Percentiles rank a stretch among this genome's conserved stretches.
These are phyloP conservation scores for Daphne laureola DNA, from an alignment of 441 rosid species.

Conservation along the genomic window DNA sequence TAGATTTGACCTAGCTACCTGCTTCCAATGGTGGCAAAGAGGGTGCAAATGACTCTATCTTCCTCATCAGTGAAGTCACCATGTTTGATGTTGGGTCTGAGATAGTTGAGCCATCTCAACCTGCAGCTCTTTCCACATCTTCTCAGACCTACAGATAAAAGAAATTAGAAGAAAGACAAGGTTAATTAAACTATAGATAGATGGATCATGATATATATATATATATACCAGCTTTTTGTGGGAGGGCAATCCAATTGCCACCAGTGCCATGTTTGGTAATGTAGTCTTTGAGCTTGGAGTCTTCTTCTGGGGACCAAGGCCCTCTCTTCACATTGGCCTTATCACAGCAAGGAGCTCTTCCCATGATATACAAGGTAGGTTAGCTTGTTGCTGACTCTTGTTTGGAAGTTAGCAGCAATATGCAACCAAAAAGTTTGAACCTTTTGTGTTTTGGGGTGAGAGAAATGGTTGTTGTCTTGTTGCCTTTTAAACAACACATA, in stretches of 20 bases:
- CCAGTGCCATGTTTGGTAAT: conserved; percentile 52
- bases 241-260: conserved; percentile 64
- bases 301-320: conserved; percentile 73
- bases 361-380: too few relatives aligned
- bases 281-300: conserved; percentile 52
- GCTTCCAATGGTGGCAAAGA: conserved; percentile 65
- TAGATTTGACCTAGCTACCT: conserved; percentile 26
- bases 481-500: conserved; percentile 21
- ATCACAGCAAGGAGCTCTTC: conserved; percentile 70
- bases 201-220: neutral
- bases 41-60: conserved; percentile 47
- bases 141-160: conserved; percentile 45
- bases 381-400: conserved; percentile 11
- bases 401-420: conserved; percentile 4
- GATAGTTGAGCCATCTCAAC: conserved; percentile 69
- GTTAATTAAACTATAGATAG: conserved; percentile 5
- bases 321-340: conserved; percentile 65
- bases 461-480: conserved; percentile 4
- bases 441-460: conserved; percentile 10
- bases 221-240: conserved; percentile 51
- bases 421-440: conserved; percentile 9
- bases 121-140: conserved; percentile 82
- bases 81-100: conserved; percentile 72
- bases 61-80: conserved; percentile 65
- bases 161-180: conserved; percentile 10